Evolutionary conservation across 2,329 filamentous ascomycete species (phyloP).

Genomic region (Colletotrichum viniferum): DNA sequence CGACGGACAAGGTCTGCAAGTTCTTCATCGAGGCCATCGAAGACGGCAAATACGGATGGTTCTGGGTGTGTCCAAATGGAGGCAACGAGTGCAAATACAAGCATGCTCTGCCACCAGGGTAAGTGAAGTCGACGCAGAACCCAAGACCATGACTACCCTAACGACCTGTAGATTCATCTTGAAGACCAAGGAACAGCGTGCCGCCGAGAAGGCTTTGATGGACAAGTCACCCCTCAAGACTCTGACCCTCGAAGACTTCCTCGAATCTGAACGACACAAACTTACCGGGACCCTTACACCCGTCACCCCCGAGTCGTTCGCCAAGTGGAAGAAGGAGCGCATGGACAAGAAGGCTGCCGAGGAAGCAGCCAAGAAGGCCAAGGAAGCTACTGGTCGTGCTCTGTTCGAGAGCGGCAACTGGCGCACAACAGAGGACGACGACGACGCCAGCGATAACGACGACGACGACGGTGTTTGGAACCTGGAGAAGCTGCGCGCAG

Average conservation of each 20-base stretch:
- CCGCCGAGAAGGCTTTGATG: slow-evolving; percentile 92
- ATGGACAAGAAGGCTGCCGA: slow-evolving; percentile 96
- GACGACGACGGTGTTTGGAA: slow-evolving; percentile 69
- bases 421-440: slow-evolving; percentile 63
- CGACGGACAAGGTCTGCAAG: slow-evolving; percentile 99
- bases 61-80: slow-evolving; percentile 97
- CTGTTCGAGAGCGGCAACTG: slow-evolving; percentile 98
- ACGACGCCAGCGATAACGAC: slow-evolving; percentile 62
- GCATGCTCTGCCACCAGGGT: slow-evolving; percentile 94
- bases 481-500: slow-evolving; percentile 77
- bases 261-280: slow-evolving; percentile 96
- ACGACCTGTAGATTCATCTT: slow-evolving; percentile 75
- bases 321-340: slow-evolving; percentile 96
- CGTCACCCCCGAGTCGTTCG: slow-evolving; percentile 90
- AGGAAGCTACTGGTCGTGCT: slow-evolving; percentile 93
- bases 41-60: slow-evolving; percentile 99
- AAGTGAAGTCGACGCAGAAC: slow-evolving; percentile 43
- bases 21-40: slow-evolving; percentile 97
- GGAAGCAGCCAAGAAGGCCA: slow-evolving; percentile 85
- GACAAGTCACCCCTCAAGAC: slow-evolving; percentile 96
- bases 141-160: neutral
- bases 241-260: slow-evolving; percentile 93
- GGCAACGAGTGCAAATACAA: slow-evolving; percentile 99
- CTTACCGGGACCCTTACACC: slow-evolving; percentile 90
- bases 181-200: slow-evolving; percentile 96